Evolutionary conservation across 2,329 filamentous ascomycete genomes (phyloP), one percentile per base, ranked within the genome.

Genomic region (Fusarium duplospermum): DNA sequence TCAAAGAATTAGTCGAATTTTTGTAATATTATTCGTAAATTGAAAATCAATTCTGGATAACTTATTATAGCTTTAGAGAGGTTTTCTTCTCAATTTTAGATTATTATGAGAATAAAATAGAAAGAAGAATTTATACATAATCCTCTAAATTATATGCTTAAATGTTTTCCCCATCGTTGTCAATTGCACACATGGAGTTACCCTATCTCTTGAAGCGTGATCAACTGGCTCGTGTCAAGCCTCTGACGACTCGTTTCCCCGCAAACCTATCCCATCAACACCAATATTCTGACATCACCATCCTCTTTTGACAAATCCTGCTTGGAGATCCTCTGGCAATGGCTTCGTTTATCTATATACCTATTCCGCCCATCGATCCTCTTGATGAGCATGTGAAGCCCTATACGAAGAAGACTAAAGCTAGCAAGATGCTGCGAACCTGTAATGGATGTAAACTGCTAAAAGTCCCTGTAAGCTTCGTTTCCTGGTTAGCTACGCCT

Each of bases 401-500:
- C 4, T 54, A 54, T 20, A 54, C 8, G 5, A 54, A 20, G 13
- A 54, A 22, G 13, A 14, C 11, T 11, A 20, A 56, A 9, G 2
- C n/a, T 1, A 8, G n/a, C 10, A 56, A 31, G 6, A 8, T 16
- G 7, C 50, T n/a, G 13, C 10, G 27, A 56, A 14, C 13, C 4
- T 56, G 50, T 9, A 35, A 56, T 35, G 24, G 11, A 6, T 56
- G 50, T 14, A 16, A 11, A 56, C 11, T 56, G 4, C 18, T 56
- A 1, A 31, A 31, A 13, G 18, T 35, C 14, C 6, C 9, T 2
- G 50, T 20, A 9, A 54, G 50, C 4, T 8, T 14, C 4, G 2
- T 13, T n/a, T 20, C 6, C 50, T 4, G 4, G 11, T 7, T 18
- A 31, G 6, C 0, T 8, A 33, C 4, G 18, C 0, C 4, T 0